Evolutionary conservation across 2,329 filamentous ascomycete species (phyloP), one percentile per base, ranked within the genome.

Genomic region (Zelopaecilomyces penicillatus): DNA sequence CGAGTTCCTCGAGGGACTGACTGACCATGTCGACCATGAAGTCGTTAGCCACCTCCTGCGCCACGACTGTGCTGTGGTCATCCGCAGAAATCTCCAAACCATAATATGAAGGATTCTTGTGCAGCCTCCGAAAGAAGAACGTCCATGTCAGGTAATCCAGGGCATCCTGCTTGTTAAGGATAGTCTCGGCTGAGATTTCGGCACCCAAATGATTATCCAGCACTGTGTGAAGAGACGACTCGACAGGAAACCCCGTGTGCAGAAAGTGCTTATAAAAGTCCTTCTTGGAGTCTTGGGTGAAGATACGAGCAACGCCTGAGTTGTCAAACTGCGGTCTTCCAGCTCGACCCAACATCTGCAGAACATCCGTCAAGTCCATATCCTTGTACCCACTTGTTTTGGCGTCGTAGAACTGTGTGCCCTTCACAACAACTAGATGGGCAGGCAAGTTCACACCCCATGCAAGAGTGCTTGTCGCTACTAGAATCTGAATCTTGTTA

Each of bases 231-330:
- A 98, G 74, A 0, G 90, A 94, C 0, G 90, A 96, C 63, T 98
- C 93, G 8, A 98, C 93, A 0, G 93, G 94, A 63, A 98, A 98
- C 1, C 93, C 94, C 0, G 91, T 97, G 60, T 98, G 93, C 44
- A 98, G 68, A 69, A 98, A 98, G 67, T 98, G 93, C 70, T 98
- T 98, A 69, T 98, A 98, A 65, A 98, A 98, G 48, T 94, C 88
- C 67, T 98, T 98, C 73, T 97, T 98, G 3, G 91, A 74, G 57
- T 97, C 90, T 58, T 98, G 90, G 0, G 93, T 98, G 60, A 98
- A 95, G 60, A 98, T 98, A 30, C 91, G 83, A 7, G 93, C 94
- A 46, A 98, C 94, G 53, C 94, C 93, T 0, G 90, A 95, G 43
- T 83, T 86, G 64, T 98, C 93, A 62, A 98, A 98, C 60, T 98